A percentile compares a stretch with the other conserved stretches of the same genome.
These are phyloP conservation scores for Xylaria sp. DNA, from an alignment of 2,329 filamentous ascomycete genomes.

Conservation along the genomic window DNA sequence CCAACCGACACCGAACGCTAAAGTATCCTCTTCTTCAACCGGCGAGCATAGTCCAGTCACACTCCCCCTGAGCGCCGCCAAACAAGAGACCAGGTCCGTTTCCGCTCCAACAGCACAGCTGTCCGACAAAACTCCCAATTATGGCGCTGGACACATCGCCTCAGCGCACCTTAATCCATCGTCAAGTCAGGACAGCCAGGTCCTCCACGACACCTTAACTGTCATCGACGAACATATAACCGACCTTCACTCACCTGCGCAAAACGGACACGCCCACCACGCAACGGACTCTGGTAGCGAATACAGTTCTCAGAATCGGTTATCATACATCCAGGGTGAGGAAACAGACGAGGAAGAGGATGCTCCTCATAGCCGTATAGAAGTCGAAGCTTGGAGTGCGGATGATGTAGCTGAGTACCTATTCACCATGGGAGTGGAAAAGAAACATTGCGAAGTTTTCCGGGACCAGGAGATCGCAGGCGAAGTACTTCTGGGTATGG, in stretches of 20 bases:
- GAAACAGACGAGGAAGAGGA: constrained; percentile 96
- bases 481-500: constrained; percentile 92
- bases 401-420: constrained; percentile 89
- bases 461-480: constrained; percentile 95
- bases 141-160: constrained; percentile 53
- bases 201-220: constrained; percentile 93
- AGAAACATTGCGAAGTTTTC: constrained; percentile 92
- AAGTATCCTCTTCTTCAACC: constrained; percentile 33
- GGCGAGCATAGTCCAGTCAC: constrained; percentile 51
- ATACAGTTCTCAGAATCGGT: constrained; percentile 81
- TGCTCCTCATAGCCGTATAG: constrained; percentile 69
- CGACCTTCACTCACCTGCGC: constrained; percentile 72
- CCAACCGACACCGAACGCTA: constrained; percentile 42
- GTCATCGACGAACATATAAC: constrained; percentile 98
- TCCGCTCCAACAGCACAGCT: constrained; percentile 45
- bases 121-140: constrained; percentile 46
- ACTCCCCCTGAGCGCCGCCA: constrained; percentile 56
- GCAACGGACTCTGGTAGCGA: constrained; percentile 86
- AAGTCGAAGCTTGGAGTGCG: constrained; percentile 83
- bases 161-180: constrained; percentile 56
- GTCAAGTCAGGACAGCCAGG: constrained; percentile 64
- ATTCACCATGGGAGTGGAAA: constrained; percentile 85
- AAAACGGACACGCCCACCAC: constrained; percentile 62
- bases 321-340: constrained; percentile 93
- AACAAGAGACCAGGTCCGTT: constrained; percentile 48